Conservation (phyloP, 1,284 basidiomycete species). For the Ganoderma sinense region DNA sequence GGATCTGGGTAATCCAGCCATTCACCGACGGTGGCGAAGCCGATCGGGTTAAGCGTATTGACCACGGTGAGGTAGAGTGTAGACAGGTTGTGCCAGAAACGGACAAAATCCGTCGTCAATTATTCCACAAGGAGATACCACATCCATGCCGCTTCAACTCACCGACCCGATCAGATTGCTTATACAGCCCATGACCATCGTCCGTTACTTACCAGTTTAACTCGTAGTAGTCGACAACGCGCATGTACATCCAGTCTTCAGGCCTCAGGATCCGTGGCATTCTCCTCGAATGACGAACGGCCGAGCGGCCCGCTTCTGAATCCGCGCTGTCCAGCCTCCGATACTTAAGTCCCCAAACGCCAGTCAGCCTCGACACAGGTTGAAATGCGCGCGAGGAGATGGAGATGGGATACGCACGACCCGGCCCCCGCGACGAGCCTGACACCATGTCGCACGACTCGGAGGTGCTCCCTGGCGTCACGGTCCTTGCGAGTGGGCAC, state of each 20-base stretch:
- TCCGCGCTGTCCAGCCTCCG: slow-evolving; percentile 7
- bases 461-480: slow-evolving; percentile 7
- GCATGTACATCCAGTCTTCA: slow-evolving; percentile 20
- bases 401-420: slow-evolving; percentile 18
- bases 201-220: slow-evolving; percentile 17
- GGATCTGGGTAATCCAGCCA: slow-evolving; percentile 18
- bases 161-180: slow-evolving; percentile 16
- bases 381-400: not conserved
- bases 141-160: not conserved
- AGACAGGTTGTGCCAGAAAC: slow-evolving; percentile 7
- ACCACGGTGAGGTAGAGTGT: slow-evolving; percentile 13
- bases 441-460: slow-evolving; percentile 15
- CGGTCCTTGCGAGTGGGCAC: slow-evolving; percentile 10
- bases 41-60: slow-evolving; percentile 17
- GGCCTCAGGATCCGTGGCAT: no score
- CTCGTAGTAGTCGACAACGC: slow-evolving; percentile 20
- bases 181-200: slow-evolving; percentile 9
- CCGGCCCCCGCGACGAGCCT: slow-evolving; percentile 14
- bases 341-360: no score
- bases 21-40: slow-evolving; percentile 15
- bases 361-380: not conserved
- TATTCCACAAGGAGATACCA: not conserved
- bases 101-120: not conserved
- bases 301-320: slow-evolving; percentile 19
- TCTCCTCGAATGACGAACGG: slow-evolving; percentile 11